These are phyloP conservation scores for Aspergillus diversus DNA, from an alignment of 495 filamentous ascomycete genomes.

Conservation along the genomic window DNA sequence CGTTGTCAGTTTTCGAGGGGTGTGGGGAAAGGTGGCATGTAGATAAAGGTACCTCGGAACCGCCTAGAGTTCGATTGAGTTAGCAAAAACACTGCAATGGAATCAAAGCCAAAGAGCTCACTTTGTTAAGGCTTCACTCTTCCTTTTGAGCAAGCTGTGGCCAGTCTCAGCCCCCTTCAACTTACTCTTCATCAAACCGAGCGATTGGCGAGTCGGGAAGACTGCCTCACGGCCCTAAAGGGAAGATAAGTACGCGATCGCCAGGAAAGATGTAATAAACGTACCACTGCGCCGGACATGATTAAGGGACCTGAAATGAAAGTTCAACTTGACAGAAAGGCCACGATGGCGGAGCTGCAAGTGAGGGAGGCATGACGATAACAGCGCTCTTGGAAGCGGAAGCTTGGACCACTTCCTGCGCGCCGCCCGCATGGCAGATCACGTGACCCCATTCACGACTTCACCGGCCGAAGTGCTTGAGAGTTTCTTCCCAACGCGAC, in stretches of 20 bases:
- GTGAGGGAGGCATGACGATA: constrained; percentile 31
- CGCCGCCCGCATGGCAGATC: constrained; percentile 30
- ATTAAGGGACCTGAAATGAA: constrained; percentile 21
- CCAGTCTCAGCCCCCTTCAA: constrained; percentile 94
- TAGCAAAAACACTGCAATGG: constrained; percentile 15
- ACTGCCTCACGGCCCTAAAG: constrained; percentile 72
- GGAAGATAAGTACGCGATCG: neutral
- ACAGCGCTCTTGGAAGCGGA: constrained; percentile 16
- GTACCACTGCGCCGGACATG: constrained; percentile 64
- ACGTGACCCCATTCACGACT: constrained; percentile 37
- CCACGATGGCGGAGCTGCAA: constrained; percentile 20
- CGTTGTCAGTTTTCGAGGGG: constrained; percentile 31
- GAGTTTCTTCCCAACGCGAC: constrained; percentile 30
- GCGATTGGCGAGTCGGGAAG: constrained; percentile 96
- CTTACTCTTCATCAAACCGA: constrained; percentile 97
- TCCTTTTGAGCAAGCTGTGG: constrained; percentile 85
- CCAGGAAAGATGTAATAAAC: constrained; percentile 22
- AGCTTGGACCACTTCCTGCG: constrained; percentile 33
- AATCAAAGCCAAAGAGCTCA: constrained; percentile 38
- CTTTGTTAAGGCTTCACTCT: constrained; percentile 93
- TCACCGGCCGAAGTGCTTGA: constrained; percentile 27
- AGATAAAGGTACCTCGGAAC: constrained; percentile 70
- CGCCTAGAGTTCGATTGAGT: constrained; percentile 56
- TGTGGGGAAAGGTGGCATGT: constrained; percentile 26
- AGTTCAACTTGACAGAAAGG: constrained; percentile 22